These are phyloP conservation scores for Blepharisma stoltei DNA, from an alignment of 73 alveolate species.

Conservation along the genomic window DNA sequence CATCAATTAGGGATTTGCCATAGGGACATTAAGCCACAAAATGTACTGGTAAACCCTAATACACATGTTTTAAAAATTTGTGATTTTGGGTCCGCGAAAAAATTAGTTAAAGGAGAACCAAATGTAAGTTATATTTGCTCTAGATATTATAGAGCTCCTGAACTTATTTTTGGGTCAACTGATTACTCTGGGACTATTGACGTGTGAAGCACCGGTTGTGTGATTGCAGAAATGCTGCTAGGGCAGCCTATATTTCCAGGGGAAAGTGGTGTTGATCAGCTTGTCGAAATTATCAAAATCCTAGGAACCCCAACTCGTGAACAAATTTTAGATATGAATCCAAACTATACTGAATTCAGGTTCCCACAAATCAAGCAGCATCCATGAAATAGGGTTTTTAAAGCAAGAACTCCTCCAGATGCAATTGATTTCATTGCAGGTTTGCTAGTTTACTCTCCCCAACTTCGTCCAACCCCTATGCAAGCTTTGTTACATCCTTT, in stretches of 20 bases:
- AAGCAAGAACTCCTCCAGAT: constrained; percentile 52
- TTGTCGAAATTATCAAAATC: constrained; percentile 78
- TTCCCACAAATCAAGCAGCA: constrained; percentile 86
- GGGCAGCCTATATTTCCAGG: constrained; percentile 82
- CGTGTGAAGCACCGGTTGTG: constrained; percentile 92
- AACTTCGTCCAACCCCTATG: constrained; percentile 60
- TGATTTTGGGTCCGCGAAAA: constrained; percentile 95
- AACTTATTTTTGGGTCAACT: constrained; percentile 92
- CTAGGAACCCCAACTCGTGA: constrained; percentile 84
- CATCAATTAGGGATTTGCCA: constrained; percentile 82
- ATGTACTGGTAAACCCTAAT: constrained; percentile 63
- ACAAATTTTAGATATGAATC: constrained; percentile 78
- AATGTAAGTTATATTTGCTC: constrained; percentile 90
- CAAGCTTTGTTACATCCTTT: constrained; percentile 73
- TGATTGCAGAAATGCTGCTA: constrained; percentile 79
- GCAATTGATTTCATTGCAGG: constrained; percentile 61
- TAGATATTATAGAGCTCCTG: constrained; percentile 92
- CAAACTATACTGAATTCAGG: constrained; percentile 75
- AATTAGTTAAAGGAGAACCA: constrained; percentile 87
- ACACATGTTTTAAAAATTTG: constrained; percentile 68
- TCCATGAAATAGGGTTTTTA: constrained; percentile 83
- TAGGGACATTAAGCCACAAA: constrained; percentile 86
- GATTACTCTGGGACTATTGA: constrained; percentile 78
- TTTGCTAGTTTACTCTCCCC: constrained; percentile 70
- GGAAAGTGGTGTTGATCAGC: constrained; percentile 70